Base-by-base conservation (phyloP, 805 yeast genomes). In the Myxozyma monticola region DNA sequence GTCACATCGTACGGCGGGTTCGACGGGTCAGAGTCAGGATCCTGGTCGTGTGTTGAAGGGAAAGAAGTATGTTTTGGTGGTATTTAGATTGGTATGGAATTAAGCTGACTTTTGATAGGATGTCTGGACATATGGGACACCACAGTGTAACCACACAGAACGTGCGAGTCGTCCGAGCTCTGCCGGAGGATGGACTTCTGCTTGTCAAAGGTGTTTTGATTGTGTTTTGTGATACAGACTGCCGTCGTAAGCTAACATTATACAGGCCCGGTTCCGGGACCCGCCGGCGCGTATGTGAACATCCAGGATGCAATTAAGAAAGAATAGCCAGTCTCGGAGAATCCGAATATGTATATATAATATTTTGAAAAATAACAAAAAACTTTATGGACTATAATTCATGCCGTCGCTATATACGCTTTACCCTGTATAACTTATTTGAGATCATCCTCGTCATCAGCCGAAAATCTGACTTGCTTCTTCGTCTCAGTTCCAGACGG, bases 91-190 rank as follows among this genome's bases (percentile, higher is more conserved):
- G 6, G 18, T 5, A 10, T 17, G 21, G 21, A n/a, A 10, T 14
- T 21, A 20, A n/a, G 1, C 18, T 24, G 14, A 20, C 29, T 21
- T 14, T 37, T 18, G 8, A 12, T 20, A 45, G 42, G 71, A 91
- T 93, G 99, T 95, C 98, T 31, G 99, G 99, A 59, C 86, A 87
- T 69, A 84, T 90, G 93, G 99, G 99, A 60, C 83, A 80, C 55
- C 76, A 78, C 48, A 75, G 74, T 60, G 78, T 79, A 54, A 91
- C 98, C 2, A 78, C 81, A 22, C 85, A 82, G 67, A 90, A 88
- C 67, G 75, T 82, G 22, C 76, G 83, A 65, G 83, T 93, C 20
- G 73, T 93, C 64, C 85, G 85, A 65, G 84, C 84, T 9, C 90
- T 87, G 66, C 88, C 84, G 39, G 89, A 78, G 45, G 80, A 83